Conservation (phyloP, 129 eudicot genomes). For the Flaveria trinervia region DNA sequence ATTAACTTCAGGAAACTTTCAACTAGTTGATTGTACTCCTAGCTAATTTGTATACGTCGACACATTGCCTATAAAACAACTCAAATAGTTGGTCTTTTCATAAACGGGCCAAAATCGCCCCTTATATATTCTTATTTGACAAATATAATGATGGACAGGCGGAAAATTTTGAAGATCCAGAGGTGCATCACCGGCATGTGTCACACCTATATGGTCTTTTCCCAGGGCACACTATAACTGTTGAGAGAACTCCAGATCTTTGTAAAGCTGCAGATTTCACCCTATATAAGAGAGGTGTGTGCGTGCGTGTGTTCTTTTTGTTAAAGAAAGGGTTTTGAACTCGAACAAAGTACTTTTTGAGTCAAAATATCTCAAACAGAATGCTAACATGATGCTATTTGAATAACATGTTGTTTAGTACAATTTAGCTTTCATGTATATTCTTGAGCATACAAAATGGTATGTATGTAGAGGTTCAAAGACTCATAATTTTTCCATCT, state of each 20-base stretch:
- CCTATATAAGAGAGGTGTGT: constrained; percentile 63
- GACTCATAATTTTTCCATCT: background rate
- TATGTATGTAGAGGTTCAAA: background rate
- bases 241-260: constrained; percentile 72
- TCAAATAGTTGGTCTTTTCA: background rate
- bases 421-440: background rate
- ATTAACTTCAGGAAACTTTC: background rate
- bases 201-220: constrained; percentile 80
- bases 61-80: background rate
- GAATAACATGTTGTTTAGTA: constrained; percentile 6
- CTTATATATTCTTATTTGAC: background rate
- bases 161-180: constrained; percentile 80
- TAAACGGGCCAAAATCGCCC: background rate
- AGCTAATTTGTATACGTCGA: no score
- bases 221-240: constrained; percentile 81
- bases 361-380: background rate
- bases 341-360: background rate
- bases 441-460: background rate
- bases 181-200: constrained; percentile 81
- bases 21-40: background rate
- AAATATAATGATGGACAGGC: constrained; percentile 45
- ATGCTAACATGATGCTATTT: constrained; percentile 12
- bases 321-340: background rate
- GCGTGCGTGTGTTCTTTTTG: background rate
- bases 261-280: constrained; percentile 75